Evolutionary conservation across 2,329 filamentous ascomycete genomes (phyloP), one percentile per base, ranked within the genome.

Genomic region (Neopestalotiopsis rosae): DNA sequence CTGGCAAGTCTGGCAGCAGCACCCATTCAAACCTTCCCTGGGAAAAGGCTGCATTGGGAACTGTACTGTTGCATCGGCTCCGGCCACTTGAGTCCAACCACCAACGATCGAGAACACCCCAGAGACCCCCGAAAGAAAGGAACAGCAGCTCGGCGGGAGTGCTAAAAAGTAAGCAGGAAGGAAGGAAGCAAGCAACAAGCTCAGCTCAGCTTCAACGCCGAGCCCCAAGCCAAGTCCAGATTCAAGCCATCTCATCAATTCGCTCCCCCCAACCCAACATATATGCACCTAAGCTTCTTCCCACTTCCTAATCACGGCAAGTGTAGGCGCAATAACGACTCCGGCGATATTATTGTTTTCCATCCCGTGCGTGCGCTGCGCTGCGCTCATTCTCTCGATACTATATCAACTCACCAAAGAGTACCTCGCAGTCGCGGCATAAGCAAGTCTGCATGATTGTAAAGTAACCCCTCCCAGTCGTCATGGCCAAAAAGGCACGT

Each of bases 401-500:
- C n/a, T 7, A 61, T 61, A 38, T 28, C 24, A 34, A 30, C 24
- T 10, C 24, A 30, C 24, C n/a, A 59, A 30, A 30, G 17, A 59
- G 20, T 62, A 14, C n/a, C n/a, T 38, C 40, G 24, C 61, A 63
- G 38, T 65, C 20, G 28, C 49, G 56, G 42, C 28, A 66, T 40
- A 58, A 56, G 42, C 42, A 59, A 67, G 17, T 61, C 58, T 56
- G 65, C 65, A 67, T 67, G 65, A 67, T 30, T 42, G 52, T 61
- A 32, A 59, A 40, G 59, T 59, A 38, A 59, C 30, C 56, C 52
- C 65, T 69, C 68, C 69, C 45, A 70, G 68, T 73, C 76, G 77
- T 72, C 72, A 91, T 90, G 88, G 87, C 88, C 81, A 89, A 87
- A 78, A 91, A 90, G 83, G 86, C 86, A 76, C 88, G 86, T 78